Evolutionary conservation across 768 basidiomycete genomes (phyloP).

Genomic region (Macrocybe gigantea): DNA sequence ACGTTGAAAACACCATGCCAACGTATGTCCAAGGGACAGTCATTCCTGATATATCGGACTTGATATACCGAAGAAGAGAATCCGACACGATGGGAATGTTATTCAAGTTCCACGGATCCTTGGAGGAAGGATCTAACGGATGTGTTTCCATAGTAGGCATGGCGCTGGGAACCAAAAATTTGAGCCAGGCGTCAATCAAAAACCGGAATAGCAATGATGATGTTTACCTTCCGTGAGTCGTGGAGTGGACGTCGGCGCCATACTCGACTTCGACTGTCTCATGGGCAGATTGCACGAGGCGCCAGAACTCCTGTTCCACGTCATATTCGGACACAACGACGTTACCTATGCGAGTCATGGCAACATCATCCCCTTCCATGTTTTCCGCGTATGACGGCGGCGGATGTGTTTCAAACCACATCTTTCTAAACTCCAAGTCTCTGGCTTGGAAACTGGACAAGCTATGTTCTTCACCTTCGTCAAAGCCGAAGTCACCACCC

Average conservation of each 20-base stretch:
- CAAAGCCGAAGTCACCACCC: constrained; percentile 96
- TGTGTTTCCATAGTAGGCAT: constrained; percentile 96
- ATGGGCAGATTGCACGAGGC: constrained; percentile 79
- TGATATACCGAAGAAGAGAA: constrained; percentile 93
- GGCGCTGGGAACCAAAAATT: constrained; percentile 46
- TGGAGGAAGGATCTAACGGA: constrained; percentile 80
- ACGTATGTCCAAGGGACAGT: constrained; percentile 99
- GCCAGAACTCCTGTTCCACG: constrained; percentile 95
- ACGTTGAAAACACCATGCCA: constrained; percentile 98
- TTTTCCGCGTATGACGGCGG: constrained; percentile 30
- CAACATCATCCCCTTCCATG: constrained; percentile 38
- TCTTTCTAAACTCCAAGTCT: constrained; percentile 80
- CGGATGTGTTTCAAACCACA: constrained; percentile 84
- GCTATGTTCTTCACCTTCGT: constrained; percentile 95
- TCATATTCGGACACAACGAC: constrained; percentile 81
- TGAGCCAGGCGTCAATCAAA: constrained; percentile 1
- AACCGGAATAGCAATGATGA: not conserved
- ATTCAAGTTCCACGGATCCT: constrained; percentile 96
- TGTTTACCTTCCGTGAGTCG: constrained; percentile 89
- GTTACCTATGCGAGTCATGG: constrained; percentile 50
- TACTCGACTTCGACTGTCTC: constrained; percentile 99
- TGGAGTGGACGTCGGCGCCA: constrained; percentile 98
- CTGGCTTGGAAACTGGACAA: constrained; percentile 88
- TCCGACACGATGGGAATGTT: constrained; percentile 92
- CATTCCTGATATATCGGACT: constrained; percentile 99